Evolutionary conservation across 768 basidiomycete species (phyloP).

Genomic region (Trametes sanguinea): DNA sequence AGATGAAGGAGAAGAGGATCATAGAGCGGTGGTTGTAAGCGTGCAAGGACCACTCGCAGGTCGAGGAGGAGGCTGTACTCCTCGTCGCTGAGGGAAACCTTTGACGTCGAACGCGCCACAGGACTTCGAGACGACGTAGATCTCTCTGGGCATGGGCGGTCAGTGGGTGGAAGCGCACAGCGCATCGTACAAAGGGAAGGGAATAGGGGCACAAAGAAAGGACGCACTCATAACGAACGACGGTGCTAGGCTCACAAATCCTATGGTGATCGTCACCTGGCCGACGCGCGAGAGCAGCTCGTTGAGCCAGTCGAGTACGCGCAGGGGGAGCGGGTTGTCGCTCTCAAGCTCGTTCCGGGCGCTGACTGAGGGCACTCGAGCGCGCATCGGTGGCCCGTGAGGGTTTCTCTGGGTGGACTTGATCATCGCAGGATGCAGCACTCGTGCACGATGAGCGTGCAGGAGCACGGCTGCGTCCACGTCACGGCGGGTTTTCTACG

Average conservation of each 20-base stretch:
- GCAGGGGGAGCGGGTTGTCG: conserved; percentile 54
- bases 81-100: conserved; percentile 71
- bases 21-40: conserved; percentile 75
- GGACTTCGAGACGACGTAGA: conserved; percentile 54
- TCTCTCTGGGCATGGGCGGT: conserved; percentile 41
- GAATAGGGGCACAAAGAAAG: background rate
- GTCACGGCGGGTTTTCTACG: conserved; percentile 48
- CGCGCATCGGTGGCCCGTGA: conserved; percentile 58
- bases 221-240: conserved; percentile 63
- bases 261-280: conserved; percentile 50
- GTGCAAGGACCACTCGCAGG: conserved; percentile 77
- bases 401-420: conserved; percentile 61
- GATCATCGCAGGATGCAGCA: conserved; percentile 78
- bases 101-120: conserved; percentile 78
- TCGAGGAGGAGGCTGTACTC: conserved; percentile 53
- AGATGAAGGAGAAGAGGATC: conserved; percentile 67
- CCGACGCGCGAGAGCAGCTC: conserved; percentile 51
- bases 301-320: conserved; percentile 54
- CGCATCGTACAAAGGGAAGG: too few species aligned
- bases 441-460: conserved; percentile 81
- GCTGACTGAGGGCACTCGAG: conserved; percentile 79
- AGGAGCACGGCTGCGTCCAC: conserved; percentile 83
- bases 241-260: conserved; percentile 52
- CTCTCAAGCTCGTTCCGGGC: conserved; percentile 68
- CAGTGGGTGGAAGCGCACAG: background rate